These are phyloP conservation scores for Dictyostelium purpureum DNA, from an alignment of 78 protist genomes.

Conservation along the genomic window DNA sequence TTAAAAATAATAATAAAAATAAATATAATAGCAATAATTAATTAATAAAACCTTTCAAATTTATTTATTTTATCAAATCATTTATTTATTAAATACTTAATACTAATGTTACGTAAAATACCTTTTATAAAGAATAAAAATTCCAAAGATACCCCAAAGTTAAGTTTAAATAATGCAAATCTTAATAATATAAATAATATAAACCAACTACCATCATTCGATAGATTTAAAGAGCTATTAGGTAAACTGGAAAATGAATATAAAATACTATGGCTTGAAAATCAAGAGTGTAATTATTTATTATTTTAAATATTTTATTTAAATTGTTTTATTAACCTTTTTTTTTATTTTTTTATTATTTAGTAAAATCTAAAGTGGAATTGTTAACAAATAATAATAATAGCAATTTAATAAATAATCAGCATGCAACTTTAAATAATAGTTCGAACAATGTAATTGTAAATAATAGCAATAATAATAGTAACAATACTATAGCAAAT, in stretches of 20 bases:
- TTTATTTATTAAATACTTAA: too few relatives aligned
- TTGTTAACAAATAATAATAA: not conserved
- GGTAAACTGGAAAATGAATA: constrained; percentile 36
- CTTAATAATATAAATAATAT: not conserved
- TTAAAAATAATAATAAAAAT: not conserved
- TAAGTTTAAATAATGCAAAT: not conserved
- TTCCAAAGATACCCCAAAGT: not conserved
- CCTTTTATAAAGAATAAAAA: not conserved
- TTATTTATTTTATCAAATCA: not conserved
- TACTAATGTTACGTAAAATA: too few relatives aligned
- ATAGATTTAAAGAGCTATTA: constrained; percentile 54
- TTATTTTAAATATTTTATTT: not conserved
- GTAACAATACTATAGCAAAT: not conserved
- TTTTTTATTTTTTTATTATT: not conserved
- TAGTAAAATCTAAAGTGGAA: not conserved
- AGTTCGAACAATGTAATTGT: not conserved
- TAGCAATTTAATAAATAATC: too few relatives aligned
- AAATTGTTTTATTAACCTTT: not conserved
- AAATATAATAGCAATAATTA: not conserved
- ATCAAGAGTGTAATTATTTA: constrained; percentile 69
- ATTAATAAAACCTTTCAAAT: not conserved
- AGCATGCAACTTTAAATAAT: too few relatives aligned
- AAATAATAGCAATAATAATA: not conserved
- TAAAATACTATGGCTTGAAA: constrained; percentile 53
- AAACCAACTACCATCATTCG: constrained; percentile 16